These are phyloP conservation scores for Euphrasia confusa DNA, from an alignment of 257 asterid species.

Conservation along the genomic window DNA sequence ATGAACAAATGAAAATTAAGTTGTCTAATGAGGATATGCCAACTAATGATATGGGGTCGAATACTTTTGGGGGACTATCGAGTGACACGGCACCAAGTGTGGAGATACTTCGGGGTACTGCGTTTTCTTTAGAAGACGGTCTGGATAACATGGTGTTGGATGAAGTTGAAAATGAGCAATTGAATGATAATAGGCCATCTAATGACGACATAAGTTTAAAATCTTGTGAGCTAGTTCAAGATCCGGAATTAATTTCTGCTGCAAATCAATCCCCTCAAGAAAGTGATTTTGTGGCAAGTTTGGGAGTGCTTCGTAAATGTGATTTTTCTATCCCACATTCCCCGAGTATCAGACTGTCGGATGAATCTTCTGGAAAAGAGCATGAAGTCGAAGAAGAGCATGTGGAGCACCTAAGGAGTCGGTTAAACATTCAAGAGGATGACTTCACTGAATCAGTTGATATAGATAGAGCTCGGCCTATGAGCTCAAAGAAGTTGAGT, in stretches of 20 bases:
- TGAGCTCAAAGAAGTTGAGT: conserved; percentile 24
- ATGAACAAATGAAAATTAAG: background rate
- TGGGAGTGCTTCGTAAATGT: conserved; percentile 15
- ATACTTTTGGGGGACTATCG: background rate
- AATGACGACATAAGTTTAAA: conserved; percentile 14
- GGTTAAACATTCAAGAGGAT: conserved; percentile 22
- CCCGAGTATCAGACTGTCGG: conserved; percentile 15
- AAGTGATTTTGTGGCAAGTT: conserved; percentile 17
- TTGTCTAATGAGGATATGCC: background rate
- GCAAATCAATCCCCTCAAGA: conserved; percentile 21
- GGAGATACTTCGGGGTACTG: background rate
- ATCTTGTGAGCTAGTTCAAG: conserved; percentile 21
- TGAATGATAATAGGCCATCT: conserved; percentile 28
- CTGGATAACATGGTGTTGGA: conserved; percentile 51
- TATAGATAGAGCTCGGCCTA: conserved; percentile 17
- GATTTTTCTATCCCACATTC: conserved; percentile 10
- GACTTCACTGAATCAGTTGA: conserved; percentile 29
- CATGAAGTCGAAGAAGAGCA: conserved; percentile 25
- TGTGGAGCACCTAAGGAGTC: conserved; percentile 14
- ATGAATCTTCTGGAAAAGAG: conserved; percentile 30
- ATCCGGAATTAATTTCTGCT: conserved; percentile 10
- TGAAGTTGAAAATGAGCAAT: conserved; percentile 35
- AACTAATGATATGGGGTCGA: background rate
- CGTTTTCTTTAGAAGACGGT: conserved; percentile 42
- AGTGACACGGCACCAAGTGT: background rate